A percentile compares a stretch with the other conserved stretches of the same genome.
Evolutionary conservation across 108 stramenopile genomes (phyloP).

Genomic region (Mayamaea pseudoterrestris): DNA sequence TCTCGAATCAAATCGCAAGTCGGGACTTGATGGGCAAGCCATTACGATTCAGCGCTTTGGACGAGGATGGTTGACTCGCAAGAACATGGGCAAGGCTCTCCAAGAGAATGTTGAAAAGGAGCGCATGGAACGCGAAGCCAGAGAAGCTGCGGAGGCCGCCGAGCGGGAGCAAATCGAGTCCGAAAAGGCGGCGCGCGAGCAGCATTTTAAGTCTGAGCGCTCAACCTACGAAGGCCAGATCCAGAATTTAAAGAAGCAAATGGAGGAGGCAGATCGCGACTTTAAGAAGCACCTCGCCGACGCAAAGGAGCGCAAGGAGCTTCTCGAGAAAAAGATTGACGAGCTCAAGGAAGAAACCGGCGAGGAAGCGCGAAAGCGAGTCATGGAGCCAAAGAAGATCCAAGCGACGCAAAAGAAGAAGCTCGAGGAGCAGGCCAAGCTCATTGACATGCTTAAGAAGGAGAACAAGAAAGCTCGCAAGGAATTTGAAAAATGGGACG

Average conservation of each 20-base stretch:
- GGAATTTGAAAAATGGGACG: conserved; percentile 8
- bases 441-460: conserved; percentile 47
- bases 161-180: conserved; percentile 28
- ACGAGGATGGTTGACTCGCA: conserved; percentile 34
- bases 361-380: conserved; percentile 28
- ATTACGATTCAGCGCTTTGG: conserved; percentile 30
- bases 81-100: conserved; percentile 9
- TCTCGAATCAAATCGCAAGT: conserved; percentile 42
- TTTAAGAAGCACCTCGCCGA: conserved; percentile 16
- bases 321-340: conserved; percentile 19
- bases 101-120: conserved; percentile 16
- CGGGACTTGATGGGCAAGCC: conserved; percentile 32
- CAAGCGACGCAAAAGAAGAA: conserved; percentile 36
- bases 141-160: conserved; percentile 21
- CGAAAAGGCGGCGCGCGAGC: conserved; percentile 24
- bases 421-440: conserved; percentile 26
- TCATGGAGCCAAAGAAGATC: conserved; percentile 16
- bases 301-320: conserved; percentile 23
- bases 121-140: conserved; percentile 14
- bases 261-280: conserved; percentile 21
- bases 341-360: conserved; percentile 21
- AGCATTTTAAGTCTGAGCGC: conserved; percentile 13
- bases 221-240: conserved; percentile 23
- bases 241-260: conserved; percentile 23
- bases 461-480: conserved; percentile 35